Conservation (phyloP, 495 filamentous ascomycete species). For the Penicillium cosmopolitanum region DNA sequence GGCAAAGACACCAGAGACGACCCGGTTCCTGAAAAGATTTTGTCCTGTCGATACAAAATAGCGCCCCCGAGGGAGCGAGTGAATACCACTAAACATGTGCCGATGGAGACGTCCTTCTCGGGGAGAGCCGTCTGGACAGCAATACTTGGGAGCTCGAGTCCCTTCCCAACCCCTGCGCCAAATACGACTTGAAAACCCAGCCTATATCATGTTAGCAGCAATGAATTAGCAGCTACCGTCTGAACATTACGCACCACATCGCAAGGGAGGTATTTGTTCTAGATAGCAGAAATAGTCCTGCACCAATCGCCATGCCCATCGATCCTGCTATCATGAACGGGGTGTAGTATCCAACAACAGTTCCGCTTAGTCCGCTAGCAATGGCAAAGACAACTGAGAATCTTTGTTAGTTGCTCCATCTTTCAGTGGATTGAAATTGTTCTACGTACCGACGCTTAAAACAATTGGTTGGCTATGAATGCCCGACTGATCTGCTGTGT, state of each 20-base stretch:
- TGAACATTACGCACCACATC: conserved; percentile 36
- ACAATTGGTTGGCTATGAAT: conserved; percentile 24
- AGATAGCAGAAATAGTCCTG: conserved; percentile 37
- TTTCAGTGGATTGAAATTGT: too few species aligned
- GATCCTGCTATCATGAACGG: conserved; percentile 38
- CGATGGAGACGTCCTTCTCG: conserved; percentile 37
- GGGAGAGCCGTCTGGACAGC: conserved; percentile 45
- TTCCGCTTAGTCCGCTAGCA: conserved; percentile 21
- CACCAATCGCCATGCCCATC: conserved; percentile 33
- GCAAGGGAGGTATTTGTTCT: conserved; percentile 22
- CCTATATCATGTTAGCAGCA: too few species aligned
- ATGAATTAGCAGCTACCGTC: too few species aligned
- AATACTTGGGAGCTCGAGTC: conserved; percentile 37
- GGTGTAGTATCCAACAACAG: conserved; percentile 42
- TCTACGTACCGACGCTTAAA: too few species aligned
- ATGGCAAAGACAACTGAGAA: conserved; percentile 24
- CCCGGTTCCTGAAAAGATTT: conserved; percentile 34
- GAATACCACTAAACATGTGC: conserved; percentile 44
- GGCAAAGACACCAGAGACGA: conserved; percentile 13
- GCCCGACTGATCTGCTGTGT: conserved; percentile 32
- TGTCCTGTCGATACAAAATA: conserved; percentile 40
- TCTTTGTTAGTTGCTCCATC: too few species aligned
- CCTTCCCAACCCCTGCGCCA: conserved; percentile 42
- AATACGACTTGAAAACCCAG: conserved; percentile 28
- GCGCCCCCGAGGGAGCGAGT: conserved; percentile 44